Evolutionary conservation across 2,329 filamentous ascomycete species (phyloP).

Genomic region (Stachybotrys chartarum): DNA sequence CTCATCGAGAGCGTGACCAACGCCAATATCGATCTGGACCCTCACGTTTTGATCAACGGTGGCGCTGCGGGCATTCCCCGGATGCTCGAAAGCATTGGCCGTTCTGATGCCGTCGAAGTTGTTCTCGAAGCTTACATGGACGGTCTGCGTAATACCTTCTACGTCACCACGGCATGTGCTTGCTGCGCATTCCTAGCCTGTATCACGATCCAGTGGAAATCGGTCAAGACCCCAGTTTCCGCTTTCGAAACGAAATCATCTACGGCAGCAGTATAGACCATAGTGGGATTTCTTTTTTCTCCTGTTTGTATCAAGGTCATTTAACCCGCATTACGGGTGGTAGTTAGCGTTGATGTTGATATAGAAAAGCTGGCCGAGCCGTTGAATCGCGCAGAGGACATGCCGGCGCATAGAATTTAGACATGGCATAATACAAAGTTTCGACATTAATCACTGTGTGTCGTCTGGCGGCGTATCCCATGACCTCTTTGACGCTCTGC

Average conservation of each 20-base stretch:
- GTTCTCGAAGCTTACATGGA: conserved; percentile 42
- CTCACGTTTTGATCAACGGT: conserved; percentile 40
- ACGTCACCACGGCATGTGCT: conserved; percentile 42
- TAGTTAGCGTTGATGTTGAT: background rate
- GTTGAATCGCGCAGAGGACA: background rate
- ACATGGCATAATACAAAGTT: conserved; percentile 4
- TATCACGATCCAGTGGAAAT: conserved; percentile 43
- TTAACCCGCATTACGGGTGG: background rate
- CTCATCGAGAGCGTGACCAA: conserved; percentile 44
- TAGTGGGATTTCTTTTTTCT: background rate
- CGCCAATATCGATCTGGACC: conserved; percentile 37
- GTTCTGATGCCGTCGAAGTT: conserved; percentile 30
- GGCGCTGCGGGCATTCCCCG: conserved; percentile 43
- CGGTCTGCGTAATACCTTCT: conserved; percentile 43
- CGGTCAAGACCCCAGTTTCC: conserved; percentile 34
- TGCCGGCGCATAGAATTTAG: background rate
- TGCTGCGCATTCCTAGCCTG: conserved; percentile 35
- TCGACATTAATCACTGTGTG: conserved; percentile 20
- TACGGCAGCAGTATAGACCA: background rate
- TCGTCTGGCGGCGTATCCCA: conserved; percentile 35
- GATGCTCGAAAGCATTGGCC: conserved; percentile 33
- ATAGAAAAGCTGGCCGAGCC: background rate
- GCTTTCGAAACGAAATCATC: background rate
- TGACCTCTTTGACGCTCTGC: conserved; percentile 15
- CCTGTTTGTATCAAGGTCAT: background rate